These are phyloP conservation scores for Pythium sukuiense DNA, from an alignment of 352 stramenopile species.

Conservation along the genomic window DNA sequence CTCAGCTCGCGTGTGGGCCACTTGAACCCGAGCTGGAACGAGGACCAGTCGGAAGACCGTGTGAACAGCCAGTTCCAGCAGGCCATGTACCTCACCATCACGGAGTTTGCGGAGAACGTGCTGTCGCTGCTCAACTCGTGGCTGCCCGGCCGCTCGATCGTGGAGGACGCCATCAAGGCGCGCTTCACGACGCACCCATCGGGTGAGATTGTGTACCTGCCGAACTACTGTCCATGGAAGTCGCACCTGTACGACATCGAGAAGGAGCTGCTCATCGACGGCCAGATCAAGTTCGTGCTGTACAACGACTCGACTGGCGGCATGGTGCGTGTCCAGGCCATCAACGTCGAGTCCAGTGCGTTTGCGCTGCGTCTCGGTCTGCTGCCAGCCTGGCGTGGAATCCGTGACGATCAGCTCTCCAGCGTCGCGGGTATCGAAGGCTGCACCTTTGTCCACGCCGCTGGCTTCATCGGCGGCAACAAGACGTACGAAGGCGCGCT, in stretches of 20 bases:
- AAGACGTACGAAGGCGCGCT: constrained; percentile 94
- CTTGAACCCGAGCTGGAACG: constrained; percentile 97
- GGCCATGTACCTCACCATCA: constrained; percentile 93
- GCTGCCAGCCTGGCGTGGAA: constrained; percentile 91
- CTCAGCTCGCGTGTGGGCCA: constrained; percentile 88
- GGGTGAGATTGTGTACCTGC: constrained; percentile 93
- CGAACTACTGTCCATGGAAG: constrained; percentile 94
- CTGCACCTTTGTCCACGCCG: constrained; percentile 96
- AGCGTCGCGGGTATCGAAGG: constrained; percentile 88
- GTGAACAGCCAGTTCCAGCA: constrained; percentile 94
- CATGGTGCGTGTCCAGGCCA: constrained; percentile 96
- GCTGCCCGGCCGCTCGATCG: constrained; percentile 92
- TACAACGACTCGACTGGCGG: constrained; percentile 92
- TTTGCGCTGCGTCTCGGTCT: constrained; percentile 95
- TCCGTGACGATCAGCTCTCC: constrained; percentile 93
- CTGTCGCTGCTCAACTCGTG: constrained; percentile 92
- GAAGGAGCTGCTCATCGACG: constrained; percentile 81
- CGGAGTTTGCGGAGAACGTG: constrained; percentile 94
- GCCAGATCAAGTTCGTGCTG: constrained; percentile 96
- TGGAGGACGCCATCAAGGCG: constrained; percentile 88
- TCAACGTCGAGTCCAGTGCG: constrained; percentile 90
- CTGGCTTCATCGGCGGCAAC: constrained; percentile 99
- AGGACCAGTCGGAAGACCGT: constrained; percentile 71
- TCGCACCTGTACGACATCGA: constrained; percentile 97
- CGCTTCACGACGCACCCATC: constrained; percentile 90